A percentile compares a stretch with the other conserved stretches of the same genome.
These are phyloP conservation scores for Epicoccum nigrum DNA, from an alignment of 2,329 filamentous ascomycete genomes.

Conservation along the genomic window DNA sequence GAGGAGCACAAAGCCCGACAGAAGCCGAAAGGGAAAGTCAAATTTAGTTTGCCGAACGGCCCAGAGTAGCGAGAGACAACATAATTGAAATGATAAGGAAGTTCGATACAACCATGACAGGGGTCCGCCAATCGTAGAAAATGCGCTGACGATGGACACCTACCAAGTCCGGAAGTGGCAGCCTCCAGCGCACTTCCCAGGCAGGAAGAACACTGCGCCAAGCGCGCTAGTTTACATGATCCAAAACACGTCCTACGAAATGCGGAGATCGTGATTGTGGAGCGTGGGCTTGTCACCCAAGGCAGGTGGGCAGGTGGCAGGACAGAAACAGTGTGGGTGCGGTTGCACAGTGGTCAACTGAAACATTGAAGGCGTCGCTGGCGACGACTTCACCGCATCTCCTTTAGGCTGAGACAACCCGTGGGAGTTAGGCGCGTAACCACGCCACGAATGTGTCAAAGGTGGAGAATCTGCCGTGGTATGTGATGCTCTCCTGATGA, in stretches of 20 bases:
- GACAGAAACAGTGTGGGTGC: slow-evolving; percentile 21
- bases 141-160: slow-evolving; percentile 11
- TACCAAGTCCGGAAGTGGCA: slow-evolving; percentile 22
- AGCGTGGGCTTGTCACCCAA: slow-evolving; percentile 28
- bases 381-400: slow-evolving; percentile 17
- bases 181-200: slow-evolving; percentile 1
- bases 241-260: slow-evolving; percentile 6
- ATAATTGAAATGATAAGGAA: slow-evolving; percentile 8
- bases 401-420: slow-evolving; percentile 19
- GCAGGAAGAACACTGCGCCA: slow-evolving; percentile 10
- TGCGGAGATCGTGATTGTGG: slow-evolving; percentile 22
- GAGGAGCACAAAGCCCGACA: slow-evolving; percentile 8
- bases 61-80: slow-evolving; percentile 10
- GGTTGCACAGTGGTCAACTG: slow-evolving; percentile 15
- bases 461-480: slow-evolving; percentile 24
- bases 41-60: not conserved
- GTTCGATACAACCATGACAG: slow-evolving; percentile 12
- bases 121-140: slow-evolving; percentile 7
- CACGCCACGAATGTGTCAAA: slow-evolving; percentile 17
- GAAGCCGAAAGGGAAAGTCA: slow-evolving; percentile 7
- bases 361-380: slow-evolving; percentile 17
- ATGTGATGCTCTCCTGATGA: slow-evolving; percentile 26
- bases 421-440: slow-evolving; percentile 20
- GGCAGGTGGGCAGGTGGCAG: slow-evolving; percentile 20
- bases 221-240: slow-evolving; percentile 6